Evolutionary conservation across 805 yeast species (phyloP).

Genomic region (Wickerhamomyces chaumierensis): DNA sequence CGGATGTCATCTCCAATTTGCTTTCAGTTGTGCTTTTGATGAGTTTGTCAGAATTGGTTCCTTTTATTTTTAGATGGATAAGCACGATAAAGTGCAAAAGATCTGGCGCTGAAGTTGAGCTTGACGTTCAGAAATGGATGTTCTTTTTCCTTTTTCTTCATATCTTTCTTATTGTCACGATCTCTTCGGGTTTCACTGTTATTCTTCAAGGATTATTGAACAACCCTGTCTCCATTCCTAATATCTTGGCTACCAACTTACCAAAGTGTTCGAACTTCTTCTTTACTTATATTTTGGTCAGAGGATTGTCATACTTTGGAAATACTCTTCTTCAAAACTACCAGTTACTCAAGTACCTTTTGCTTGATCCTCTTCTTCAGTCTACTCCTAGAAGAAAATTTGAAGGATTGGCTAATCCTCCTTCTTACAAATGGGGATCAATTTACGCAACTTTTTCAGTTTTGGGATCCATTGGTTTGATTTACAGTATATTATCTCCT

Average conservation of each 20-base stretch:
- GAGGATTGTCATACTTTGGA: slow-evolving; percentile 71
- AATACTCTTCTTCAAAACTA: slow-evolving; percentile 52
- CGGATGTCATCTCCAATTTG: slow-evolving; percentile 46
- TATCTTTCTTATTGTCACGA: slow-evolving; percentile 72
- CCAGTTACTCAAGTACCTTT: slow-evolving; percentile 31
- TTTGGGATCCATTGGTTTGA: slow-evolving; percentile 65
- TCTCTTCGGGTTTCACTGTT: slow-evolving; percentile 67
- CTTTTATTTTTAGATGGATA: slow-evolving; percentile 42
- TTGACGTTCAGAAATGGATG: slow-evolving; percentile 68
- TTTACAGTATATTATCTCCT: slow-evolving; percentile 75
- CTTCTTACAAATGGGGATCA: slow-evolving; percentile 64
- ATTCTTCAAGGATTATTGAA: slow-evolving; percentile 49
- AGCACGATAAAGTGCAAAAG: slow-evolving; percentile 45
- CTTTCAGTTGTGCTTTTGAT: slow-evolving; percentile 60
- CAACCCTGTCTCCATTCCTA: slow-evolving; percentile 64
- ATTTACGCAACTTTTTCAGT: slow-evolving; percentile 68
- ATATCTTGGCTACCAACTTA: slow-evolving; percentile 61
- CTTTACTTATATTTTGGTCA: slow-evolving; percentile 62
- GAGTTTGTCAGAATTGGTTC: slow-evolving; percentile 50
- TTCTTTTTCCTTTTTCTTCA: slow-evolving; percentile 74
- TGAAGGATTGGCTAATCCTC: slow-evolving; percentile 29
- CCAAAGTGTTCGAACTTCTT: slow-evolving; percentile 85
- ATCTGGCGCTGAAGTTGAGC: slow-evolving; percentile 52
- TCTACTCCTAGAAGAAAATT: slow-evolving; percentile 53
- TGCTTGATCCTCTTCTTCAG: slow-evolving; percentile 27